Base-by-base conservation (phyloP, 1,284 basidiomycete species). In the Cryptococcus sp. region DNA sequence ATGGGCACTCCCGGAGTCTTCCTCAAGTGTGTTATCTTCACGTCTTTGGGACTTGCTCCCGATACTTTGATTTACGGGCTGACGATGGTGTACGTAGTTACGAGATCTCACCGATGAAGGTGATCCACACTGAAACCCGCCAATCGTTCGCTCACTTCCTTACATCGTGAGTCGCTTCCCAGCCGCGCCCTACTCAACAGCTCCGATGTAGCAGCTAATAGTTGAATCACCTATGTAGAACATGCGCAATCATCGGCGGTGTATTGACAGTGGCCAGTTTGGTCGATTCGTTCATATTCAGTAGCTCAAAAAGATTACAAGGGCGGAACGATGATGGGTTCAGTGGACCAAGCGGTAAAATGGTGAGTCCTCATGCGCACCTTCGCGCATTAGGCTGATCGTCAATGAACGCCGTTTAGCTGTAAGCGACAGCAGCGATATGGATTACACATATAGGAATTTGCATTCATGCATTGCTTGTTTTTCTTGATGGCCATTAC, bases 61-160 rank as follows among this genome's bases (percentile, higher is more conserved):
- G 15, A 15, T 16, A 15, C 4, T 5, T 30, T 8, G 13, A 10
- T 3, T 35, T 8, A 35, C 7, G 13, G 30, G 30, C 30, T 35
- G 30, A 35, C 30, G 30, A 35, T 10, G 5, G 4, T 35, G 2
- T 3, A 35, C 30, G 30, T 47, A 76, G 75, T 81, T 95, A 89
- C 76, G 96, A 99, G 76, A 98, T 99, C 73, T 95, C 92, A n/a
- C 94, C 93, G 2, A 91, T 97, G 73, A 87, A 91, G 55, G 88
- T 97, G 49, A 87, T 93, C 22, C 92, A 96, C 73, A 84, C 85
- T n/a, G 93, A 96, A 75, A 88, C 85, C 42, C 85, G 93, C 57
- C 92, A 96, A 79, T 91, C 91, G 1, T 94, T 99, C 75, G 93
- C 94, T 6, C 96, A 98, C 80, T 98, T 99, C 83, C 80, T 98